Evolutionary conservation across 805 yeast genomes (phyloP), one percentile per base, ranked within the genome.

Genomic region (Saccharomycopsis sp.): DNA sequence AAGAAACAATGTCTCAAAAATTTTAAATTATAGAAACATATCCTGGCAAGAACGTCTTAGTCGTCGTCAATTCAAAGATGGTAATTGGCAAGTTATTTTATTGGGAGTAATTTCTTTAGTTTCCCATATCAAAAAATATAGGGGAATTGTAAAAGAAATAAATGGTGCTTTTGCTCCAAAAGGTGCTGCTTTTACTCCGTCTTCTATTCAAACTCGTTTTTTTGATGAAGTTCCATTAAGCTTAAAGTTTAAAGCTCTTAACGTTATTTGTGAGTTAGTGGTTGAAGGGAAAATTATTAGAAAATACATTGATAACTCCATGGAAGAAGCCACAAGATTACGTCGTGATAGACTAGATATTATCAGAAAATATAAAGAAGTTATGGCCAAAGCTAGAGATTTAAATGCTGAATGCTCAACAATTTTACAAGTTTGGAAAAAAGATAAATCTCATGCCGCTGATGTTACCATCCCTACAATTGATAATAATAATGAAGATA

Each of bases 21-120:
- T 60, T 43, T 36, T 82, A 50, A 73, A 76, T 42, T 71, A 74
- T 56, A 64, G 79, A 40, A 76, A 76, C 32, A 60, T 63, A 0
- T 59, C 76, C 10, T 92, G 97, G 96, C 73, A 76, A 44, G 94
- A 82, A 23, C 65, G 94, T 31, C 64, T 89, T 15, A 70, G 77
- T 12, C 77, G 73, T 41, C 73, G 95, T 40, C 72, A 72, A 47
- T 92, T 83, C 57, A 75, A 70, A 51, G 87, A 85, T 51, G 94
- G 95, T 3, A 76, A 75, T 40, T 89, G 96, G 96, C 79, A 85
- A 51, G 68, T 80, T 31, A 71, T 81, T 32, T 57, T 88, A 32
- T 56, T 87, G 36, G 95, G 95, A 25, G 64, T 87, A 2, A 65
- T 88, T 31, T 73, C 76, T 17, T 63, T 67, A 36, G 74, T 75